phyloP scores from a whole-genome alignment of 108 stramenopile species.

The Poteriospumella lacustris region DNA sequence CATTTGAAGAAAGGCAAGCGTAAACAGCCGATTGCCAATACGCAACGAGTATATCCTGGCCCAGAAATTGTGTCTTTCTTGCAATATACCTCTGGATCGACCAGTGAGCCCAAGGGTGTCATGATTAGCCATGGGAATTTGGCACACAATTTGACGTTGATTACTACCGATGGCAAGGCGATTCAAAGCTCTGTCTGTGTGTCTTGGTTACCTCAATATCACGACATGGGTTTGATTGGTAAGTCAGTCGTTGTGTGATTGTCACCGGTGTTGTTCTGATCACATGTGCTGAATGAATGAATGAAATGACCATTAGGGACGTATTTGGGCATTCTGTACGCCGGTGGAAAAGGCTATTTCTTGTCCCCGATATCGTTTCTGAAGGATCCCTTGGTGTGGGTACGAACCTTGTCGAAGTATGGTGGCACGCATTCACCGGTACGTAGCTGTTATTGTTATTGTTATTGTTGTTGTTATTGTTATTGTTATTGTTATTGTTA shows the following conservation, averaged over 20 bases:
- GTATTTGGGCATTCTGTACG: constrained; percentile 80
- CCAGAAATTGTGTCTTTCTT: constrained; percentile 73
- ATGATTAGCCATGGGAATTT: constrained; percentile 72
- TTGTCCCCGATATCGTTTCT: constrained; percentile 87
- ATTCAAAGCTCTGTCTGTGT: constrained; percentile 73
- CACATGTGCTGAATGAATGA: background rate
- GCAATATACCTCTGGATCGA: constrained; percentile 95
- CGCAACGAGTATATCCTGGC: background rate
- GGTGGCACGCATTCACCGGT: constrained; percentile 81
- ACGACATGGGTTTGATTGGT: constrained; percentile 99
- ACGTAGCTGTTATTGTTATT: background rate
- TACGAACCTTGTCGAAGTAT: constrained; percentile 69
- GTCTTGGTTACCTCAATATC: constrained; percentile 99
- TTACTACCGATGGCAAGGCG: constrained; percentile 65
- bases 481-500: background rate
- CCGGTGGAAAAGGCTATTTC: constrained; percentile 91
- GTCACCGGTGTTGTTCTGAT: background rate
- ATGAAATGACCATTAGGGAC: constrained; percentile 37
- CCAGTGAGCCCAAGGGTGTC: constrained; percentile 64
- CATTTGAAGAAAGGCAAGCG: background rate
- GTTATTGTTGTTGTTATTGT: background rate
- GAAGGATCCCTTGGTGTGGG: constrained; percentile 84
- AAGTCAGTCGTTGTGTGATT: constrained; percentile 1
- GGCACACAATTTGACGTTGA: constrained; percentile 80
- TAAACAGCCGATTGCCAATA: background rate